These are phyloP conservation scores for Glaciozyma antarctica DNA, from an alignment of 768 basidiomycete species.

Conservation along the genomic window DNA sequence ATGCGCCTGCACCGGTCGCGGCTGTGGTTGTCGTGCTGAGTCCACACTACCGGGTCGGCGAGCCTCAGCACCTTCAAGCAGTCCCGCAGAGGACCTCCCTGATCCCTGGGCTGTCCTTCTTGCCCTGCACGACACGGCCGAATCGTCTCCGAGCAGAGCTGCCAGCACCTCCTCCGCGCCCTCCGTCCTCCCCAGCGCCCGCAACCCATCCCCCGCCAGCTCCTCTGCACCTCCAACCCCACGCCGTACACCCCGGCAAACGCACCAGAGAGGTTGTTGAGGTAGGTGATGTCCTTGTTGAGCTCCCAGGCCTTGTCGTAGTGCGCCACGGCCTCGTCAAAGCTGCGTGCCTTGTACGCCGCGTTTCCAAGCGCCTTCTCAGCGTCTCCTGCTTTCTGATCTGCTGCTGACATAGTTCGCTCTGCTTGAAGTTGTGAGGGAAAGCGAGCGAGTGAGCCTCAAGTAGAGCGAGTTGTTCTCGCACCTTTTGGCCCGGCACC, in stretches of 20 bases:
- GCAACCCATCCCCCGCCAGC: not conserved
- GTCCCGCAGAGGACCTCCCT: too few relatives aligned
- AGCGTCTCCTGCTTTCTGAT: slow-evolving; percentile 10
- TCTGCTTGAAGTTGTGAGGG: not conserved
- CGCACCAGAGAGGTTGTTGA: slow-evolving; percentile 78
- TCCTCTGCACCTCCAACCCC: not conserved
- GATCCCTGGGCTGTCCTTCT: too few relatives aligned
- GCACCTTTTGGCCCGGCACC: too few relatives aligned
- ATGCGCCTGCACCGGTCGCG: not conserved
- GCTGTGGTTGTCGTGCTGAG: not conserved
- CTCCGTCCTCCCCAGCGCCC: not conserved
- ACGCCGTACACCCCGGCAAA: not conserved
- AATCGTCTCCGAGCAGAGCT: too few relatives aligned
- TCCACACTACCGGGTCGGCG: too few relatives aligned
- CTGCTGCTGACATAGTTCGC: not conserved
- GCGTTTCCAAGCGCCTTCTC: slow-evolving; percentile 31
- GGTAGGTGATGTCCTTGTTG: slow-evolving; percentile 86
- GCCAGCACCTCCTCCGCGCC: too few relatives aligned
- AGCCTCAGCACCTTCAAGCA: too few relatives aligned
- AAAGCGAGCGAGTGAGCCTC: too few relatives aligned
- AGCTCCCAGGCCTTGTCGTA: slow-evolving; percentile 86
- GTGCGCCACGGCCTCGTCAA: slow-evolving; percentile 61
- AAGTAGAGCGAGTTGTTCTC: too few relatives aligned
- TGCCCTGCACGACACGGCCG: too few relatives aligned
- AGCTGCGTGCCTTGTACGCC: slow-evolving; percentile 47